Conservation (phyloP, 2,329 filamentous ascomycete species). For the Volutella citrinella region DNA sequence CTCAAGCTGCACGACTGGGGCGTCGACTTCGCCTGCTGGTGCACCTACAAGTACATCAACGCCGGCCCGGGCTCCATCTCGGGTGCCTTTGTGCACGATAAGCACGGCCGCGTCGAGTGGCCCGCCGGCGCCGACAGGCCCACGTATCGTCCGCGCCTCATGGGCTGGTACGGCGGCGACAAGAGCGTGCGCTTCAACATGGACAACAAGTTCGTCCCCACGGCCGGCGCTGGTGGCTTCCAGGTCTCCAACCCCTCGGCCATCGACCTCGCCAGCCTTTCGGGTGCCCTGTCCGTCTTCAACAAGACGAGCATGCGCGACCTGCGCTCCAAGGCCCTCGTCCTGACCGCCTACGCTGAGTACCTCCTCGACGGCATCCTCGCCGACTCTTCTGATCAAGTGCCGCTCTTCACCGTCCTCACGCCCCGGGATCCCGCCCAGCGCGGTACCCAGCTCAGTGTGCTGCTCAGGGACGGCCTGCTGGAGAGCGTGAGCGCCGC, state of each 20-base stretch:
- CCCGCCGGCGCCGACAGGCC: conserved; percentile 33
- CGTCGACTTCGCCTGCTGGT: conserved; percentile 91
- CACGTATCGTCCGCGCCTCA: conserved; percentile 62
- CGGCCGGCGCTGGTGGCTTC: conserved; percentile 74
- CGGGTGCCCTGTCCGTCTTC: conserved; percentile 72
- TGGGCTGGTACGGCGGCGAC: conserved; percentile 86
- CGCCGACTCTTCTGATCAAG: conserved; percentile 24
- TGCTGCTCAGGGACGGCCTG: conserved; percentile 65
- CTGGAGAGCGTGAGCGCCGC: conserved; percentile 64
- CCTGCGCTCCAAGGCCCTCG: conserved; percentile 68
- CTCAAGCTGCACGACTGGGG: conserved; percentile 81
- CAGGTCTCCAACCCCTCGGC: conserved; percentile 82
- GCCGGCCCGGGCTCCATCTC: conserved; percentile 79
- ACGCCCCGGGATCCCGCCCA: conserved; percentile 67
- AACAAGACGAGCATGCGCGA: conserved; percentile 65
- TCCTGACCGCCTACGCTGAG: conserved; percentile 75
- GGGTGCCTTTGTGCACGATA: conserved; percentile 76
- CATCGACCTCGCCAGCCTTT: conserved; percentile 72
- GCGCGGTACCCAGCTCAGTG: conserved; percentile 75
- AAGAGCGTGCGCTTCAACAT: conserved; percentile 76
- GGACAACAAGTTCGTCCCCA: conserved; percentile 76
- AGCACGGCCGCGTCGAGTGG: conserved; percentile 57
- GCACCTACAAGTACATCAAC: conserved; percentile 93
- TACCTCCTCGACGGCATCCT: conserved; percentile 53
- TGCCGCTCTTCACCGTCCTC: conserved; percentile 56